Evolutionary conservation across 116 monocot genomes (phyloP).

Genomic region (Papilionanthe hybrid): DNA sequence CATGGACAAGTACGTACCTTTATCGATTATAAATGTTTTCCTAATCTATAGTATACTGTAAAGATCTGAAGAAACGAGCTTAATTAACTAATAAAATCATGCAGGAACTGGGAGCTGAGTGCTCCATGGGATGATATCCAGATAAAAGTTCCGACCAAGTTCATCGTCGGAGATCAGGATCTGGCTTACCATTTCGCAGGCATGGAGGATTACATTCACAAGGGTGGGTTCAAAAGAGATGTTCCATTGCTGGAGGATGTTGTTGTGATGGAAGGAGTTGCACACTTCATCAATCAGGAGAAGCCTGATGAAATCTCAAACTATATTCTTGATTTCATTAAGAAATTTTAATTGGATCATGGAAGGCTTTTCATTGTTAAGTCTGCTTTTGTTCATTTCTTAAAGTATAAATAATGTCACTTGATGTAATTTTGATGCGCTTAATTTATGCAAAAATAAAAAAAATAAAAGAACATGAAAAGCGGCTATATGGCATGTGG

Average conservation of each 20-base stretch:
- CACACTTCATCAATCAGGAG: constrained; percentile 38
- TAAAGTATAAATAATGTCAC: too few species aligned
- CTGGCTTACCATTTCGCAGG: constrained; percentile 28
- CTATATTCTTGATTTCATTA: constrained; percentile 31
- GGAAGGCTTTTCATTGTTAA: too few species aligned
- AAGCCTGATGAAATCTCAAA: constrained; percentile 31
- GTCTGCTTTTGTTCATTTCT: too few species aligned
- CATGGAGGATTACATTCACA: constrained; percentile 35
- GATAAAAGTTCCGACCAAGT: constrained; percentile 44
- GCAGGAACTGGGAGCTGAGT: constrained; percentile 47
- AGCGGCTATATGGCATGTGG: too few species aligned
- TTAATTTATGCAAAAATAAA: too few species aligned
- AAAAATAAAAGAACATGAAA: too few species aligned
- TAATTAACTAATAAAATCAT: background rate
- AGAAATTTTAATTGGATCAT: constrained; percentile 22
- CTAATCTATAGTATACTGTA: background rate
- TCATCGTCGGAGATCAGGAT: constrained; percentile 43
- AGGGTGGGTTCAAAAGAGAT: constrained; percentile 36
- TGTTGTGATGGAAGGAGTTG: constrained; percentile 37
- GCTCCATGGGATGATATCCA: constrained; percentile 32
- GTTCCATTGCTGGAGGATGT: constrained; percentile 45
- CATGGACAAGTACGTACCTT: constrained; percentile 19
- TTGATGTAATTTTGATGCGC: too few species aligned
- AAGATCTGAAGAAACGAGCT: background rate
- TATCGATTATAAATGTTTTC: background rate